phyloP scores from a whole-genome alignment of 805 yeast species.

The Starmera quercuum region DNA sequence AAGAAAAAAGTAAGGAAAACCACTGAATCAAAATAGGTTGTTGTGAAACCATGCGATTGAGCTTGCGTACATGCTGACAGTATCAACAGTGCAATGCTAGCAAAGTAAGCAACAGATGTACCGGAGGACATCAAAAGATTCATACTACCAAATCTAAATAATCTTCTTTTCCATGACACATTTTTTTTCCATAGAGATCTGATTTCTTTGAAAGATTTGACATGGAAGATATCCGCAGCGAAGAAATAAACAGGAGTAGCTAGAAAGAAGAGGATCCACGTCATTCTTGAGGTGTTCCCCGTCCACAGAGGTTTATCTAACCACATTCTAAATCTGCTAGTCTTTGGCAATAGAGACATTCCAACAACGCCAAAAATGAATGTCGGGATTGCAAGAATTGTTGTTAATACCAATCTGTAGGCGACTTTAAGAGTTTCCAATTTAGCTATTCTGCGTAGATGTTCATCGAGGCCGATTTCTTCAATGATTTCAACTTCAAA shows the following conservation, averaged over 20 bases:
- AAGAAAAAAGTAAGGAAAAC: conserved; percentile 68
- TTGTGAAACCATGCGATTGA: conserved; percentile 35
- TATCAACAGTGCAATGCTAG: conserved; percentile 51
- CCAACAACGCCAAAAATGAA: conserved; percentile 63
- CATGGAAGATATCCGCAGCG: conserved; percentile 67
- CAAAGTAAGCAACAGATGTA: conserved; percentile 63
- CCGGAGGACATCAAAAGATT: conserved; percentile 66
- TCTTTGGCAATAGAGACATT: conserved; percentile 47
- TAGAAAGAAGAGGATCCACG: conserved; percentile 58
- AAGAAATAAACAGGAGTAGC: conserved; percentile 71
- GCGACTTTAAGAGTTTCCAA: conserved; percentile 40
- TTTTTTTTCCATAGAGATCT: conserved; percentile 47
- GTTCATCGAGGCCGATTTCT: conserved; percentile 55
- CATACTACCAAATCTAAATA: conserved; percentile 74
- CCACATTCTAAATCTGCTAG: conserved; percentile 40
- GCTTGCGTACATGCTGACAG: conserved; percentile 28
- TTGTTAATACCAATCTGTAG: conserved; percentile 39
- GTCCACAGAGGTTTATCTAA: conserved; percentile 54
- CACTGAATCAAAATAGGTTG: conserved; percentile 74
- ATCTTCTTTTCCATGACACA: conserved; percentile 45
- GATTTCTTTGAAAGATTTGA: conserved; percentile 56
- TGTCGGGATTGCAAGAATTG: conserved; percentile 56
- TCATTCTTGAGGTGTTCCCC: conserved; percentile 51
- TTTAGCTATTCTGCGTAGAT: conserved; percentile 40
- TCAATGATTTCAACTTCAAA: conserved; percentile 49